Percentiles rank a stretch among this genome's conserved stretches.
These are phyloP conservation scores for Yamadazyma oceani DNA, from an alignment of 1,139 yeast genomes.

Conservation along the genomic window DNA sequence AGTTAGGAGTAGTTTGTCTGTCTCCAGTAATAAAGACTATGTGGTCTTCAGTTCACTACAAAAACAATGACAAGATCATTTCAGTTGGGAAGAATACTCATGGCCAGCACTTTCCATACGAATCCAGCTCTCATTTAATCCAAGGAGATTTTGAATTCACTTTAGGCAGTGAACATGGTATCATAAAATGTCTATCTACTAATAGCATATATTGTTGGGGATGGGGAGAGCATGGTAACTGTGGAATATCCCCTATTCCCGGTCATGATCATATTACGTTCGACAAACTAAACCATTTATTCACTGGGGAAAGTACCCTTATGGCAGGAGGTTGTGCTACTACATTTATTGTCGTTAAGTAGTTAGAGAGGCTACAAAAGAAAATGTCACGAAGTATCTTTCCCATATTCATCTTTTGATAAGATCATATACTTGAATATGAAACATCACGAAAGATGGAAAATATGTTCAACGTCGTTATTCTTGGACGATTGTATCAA, in stretches of 20 bases:
- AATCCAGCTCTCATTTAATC: neutral
- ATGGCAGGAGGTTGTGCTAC: constrained; percentile 49
- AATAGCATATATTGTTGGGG: constrained; percentile 75
- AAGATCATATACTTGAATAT: constrained; percentile 17
- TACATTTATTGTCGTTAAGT: constrained; percentile 32
- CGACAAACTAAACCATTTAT: constrained; percentile 38
- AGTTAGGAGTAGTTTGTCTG: neutral
- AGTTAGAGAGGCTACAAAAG: constrained; percentile 2
- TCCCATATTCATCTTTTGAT: constrained; percentile 69
- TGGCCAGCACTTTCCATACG: constrained; percentile 54
- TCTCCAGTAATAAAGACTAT: constrained; percentile 43
- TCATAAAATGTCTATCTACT: constrained; percentile 27
- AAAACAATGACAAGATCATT: constrained; percentile 22
- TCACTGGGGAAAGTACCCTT: constrained; percentile 24
- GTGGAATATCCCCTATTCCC: constrained; percentile 50
- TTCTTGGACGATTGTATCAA: constrained; percentile 69
- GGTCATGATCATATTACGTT: constrained; percentile 33
- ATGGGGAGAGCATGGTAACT: constrained; percentile 99
- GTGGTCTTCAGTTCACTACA: constrained; percentile 80
- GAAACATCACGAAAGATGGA: constrained; percentile 59
- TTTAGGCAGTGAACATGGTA: constrained; percentile 88
- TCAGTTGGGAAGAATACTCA: constrained; percentile 78
- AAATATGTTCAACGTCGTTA: constrained; percentile 72
- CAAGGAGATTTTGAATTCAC: constrained; percentile 22
- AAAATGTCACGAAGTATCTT: constrained; percentile 74